Percentiles rank a stretch among this genome's conserved stretches.
Conservation (phyloP, 1,139 yeast genomes). For the Yamadazyma atmosphaerica region DNA sequence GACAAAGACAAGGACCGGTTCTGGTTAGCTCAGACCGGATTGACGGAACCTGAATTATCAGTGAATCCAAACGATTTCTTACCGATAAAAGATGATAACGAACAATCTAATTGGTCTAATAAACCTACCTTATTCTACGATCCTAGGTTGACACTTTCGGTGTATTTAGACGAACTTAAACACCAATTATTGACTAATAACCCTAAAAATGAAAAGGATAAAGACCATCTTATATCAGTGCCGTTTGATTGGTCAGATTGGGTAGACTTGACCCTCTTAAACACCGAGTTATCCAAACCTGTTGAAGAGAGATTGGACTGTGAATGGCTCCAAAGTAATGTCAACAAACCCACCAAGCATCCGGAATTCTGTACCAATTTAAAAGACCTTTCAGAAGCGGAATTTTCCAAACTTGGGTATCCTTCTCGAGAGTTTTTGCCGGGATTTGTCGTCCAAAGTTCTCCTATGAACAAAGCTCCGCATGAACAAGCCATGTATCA, state of each 20-base stretch:
- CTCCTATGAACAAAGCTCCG: slow-evolving; percentile 33
- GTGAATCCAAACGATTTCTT: slow-evolving; percentile 23
- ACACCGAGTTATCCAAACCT: slow-evolving; percentile 21
- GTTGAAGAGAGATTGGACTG: slow-evolving; percentile 24
- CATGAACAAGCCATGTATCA: slow-evolving; percentile 28
- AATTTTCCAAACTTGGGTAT: slow-evolving; percentile 22
- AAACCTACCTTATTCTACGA: slow-evolving; percentile 28
- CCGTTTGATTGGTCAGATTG: slow-evolving; percentile 39
- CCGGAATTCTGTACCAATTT: slow-evolving; percentile 26
- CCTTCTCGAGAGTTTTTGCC: slow-evolving; percentile 20
- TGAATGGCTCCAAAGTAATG: slow-evolving; percentile 18
- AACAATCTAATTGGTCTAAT: slow-evolving; percentile 16
- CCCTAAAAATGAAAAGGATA: slow-evolving; percentile 12
- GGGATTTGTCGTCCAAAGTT: slow-evolving; percentile 25
- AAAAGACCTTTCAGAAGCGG: slow-evolving; percentile 20
- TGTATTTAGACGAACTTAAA: slow-evolving; percentile 28
- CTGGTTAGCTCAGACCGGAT: slow-evolving; percentile 29
- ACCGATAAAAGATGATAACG: slow-evolving; percentile 14
- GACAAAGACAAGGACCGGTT: slow-evolving; percentile 22
- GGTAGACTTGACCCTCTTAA: slow-evolving; percentile 25
- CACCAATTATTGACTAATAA: slow-evolving; percentile 12
- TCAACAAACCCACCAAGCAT: slow-evolving; percentile 21
- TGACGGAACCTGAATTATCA: slow-evolving; percentile 22
- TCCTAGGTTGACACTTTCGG: slow-evolving; percentile 37
- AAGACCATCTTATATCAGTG: slow-evolving; percentile 18